Base-by-base conservation (phyloP, 2,329 filamentous ascomycete genomes). In the Sporothrix dimorphospora region DNA sequence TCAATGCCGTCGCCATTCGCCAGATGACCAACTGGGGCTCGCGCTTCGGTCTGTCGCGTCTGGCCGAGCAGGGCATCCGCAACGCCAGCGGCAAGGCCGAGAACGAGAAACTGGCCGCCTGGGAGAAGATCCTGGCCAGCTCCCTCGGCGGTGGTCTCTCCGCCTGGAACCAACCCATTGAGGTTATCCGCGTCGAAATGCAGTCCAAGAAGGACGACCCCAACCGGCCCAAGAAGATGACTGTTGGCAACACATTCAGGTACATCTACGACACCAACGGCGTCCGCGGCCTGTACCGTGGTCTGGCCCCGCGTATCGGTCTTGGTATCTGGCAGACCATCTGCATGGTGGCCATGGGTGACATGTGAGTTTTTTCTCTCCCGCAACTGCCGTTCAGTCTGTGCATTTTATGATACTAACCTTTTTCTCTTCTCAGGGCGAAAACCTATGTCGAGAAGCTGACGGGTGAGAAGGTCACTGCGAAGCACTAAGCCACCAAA, bases 1-100 rank as follows among this genome's bases (percentile, higher is more conserved):
- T 99, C 83, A 99, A 99, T 81, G 96, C 96, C 76, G 96, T 99
- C 73, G 96, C 96, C 76, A 98, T 99, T 81, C 91, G 96, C 79
- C 96, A 99, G 86, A 98, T 98, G 87, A 98, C 96, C 82, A 99
- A 99, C 88, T 99, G 96, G 96, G 96, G 96, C 75, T 95, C 92
- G 61, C 91, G 96, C 75, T 99, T 99, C 83, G 96, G 96, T 82
- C 89, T 99, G 76, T 94, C 92, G 77, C 91, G 96, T 81, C 89
- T 98, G 77, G 94, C 94, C 70, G 96, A 99, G 87, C 89, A 90
- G 77, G 92, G 92, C 75, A 98, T 99, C 81, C 91, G 94, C 79
- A 88, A 84, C 73, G 79, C 87, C 73, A 95, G 92, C 49, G 88
- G 90, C 81, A 98, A 99, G 88, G 88, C 91, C 76, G 85, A 95